Percentiles rank a stretch among this genome's conserved stretches.
These are phyloP conservation scores for Silene coronaria DNA, from an alignment of 179 eudicot genomes.

Conservation along the genomic window DNA sequence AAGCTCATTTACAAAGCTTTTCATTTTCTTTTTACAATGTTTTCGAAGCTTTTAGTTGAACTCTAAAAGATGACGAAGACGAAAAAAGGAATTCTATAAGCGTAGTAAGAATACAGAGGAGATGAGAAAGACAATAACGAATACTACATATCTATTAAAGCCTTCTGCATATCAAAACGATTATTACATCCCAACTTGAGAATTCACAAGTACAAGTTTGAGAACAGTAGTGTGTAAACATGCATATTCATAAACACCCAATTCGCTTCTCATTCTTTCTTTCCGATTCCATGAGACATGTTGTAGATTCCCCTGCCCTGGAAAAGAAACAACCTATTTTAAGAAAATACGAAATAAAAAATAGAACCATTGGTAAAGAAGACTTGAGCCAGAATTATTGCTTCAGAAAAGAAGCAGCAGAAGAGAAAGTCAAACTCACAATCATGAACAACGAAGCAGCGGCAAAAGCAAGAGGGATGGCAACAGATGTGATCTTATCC, in stretches of 20 bases:
- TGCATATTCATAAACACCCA: background rate
- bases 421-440: conserved; percentile 42
- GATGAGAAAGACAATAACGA: background rate
- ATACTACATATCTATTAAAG: conserved; percentile 1
- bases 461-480: conserved; percentile 70
- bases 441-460: conserved; percentile 44
- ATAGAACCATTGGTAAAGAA: background rate
- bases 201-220: background rate
- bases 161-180: conserved; percentile 1
- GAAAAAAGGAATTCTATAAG: too few species aligned
- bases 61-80: too few species aligned
- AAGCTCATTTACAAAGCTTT: too few species aligned
- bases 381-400: background rate
- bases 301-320: conserved; percentile 77
- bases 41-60: too few species aligned
- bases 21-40: too few species aligned
- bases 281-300: conserved; percentile 87
- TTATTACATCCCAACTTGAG: conserved; percentile 15
- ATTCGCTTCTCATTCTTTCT: conserved; percentile 58
- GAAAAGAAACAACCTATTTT: background rate
- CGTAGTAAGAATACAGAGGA: too few species aligned
- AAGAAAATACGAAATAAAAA: background rate
- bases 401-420: too few species aligned
- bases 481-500: conserved; percentile 81
- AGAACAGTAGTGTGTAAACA: background rate